Evolutionary conservation across 768 basidiomycete species (phyloP).

Genomic region (Agaricus subrufescens): DNA sequence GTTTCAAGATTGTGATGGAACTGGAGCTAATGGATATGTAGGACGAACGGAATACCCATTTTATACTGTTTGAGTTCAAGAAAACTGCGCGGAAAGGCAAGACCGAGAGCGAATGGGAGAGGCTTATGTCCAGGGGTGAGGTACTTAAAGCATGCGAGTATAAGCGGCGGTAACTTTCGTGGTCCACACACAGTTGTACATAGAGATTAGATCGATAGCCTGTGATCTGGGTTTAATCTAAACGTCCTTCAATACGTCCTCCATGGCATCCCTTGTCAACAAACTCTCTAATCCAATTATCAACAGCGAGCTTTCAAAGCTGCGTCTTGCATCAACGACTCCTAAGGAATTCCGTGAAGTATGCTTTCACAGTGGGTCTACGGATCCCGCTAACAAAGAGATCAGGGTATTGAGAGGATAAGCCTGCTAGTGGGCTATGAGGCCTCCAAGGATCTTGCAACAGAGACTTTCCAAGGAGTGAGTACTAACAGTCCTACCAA

Average conservation of each 20-base stretch:
- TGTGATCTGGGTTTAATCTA: neutral
- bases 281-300: slow-evolving; percentile 68
- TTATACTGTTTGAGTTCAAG: slow-evolving; percentile 77
- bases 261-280: slow-evolving; percentile 35
- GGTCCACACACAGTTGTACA: neutral
- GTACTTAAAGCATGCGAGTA: slow-evolving; percentile 90
- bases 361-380: slow-evolving; percentile 3
- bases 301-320: slow-evolving; percentile 67
- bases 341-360: slow-evolving; percentile 82
- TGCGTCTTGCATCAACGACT: slow-evolving; percentile 55
- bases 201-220: slow-evolving; percentile 4
- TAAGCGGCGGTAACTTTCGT: slow-evolving; percentile 63
- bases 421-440: slow-evolving; percentile 81
- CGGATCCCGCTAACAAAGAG: neutral
- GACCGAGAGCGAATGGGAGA: slow-evolving; percentile 56
- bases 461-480: slow-evolving; percentile 62
- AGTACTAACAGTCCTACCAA: slow-evolving; percentile 18
- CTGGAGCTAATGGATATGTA: slow-evolving; percentile 22
- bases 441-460: slow-evolving; percentile 65
- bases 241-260: slow-evolving; percentile 4
- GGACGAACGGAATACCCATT: slow-evolving; percentile 83
- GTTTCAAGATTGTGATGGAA: neutral
- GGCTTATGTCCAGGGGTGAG: slow-evolving; percentile 44
- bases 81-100: slow-evolving; percentile 48
- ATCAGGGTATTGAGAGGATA: slow-evolving; percentile 69